Evolutionary conservation across 345 rosid genomes (phyloP).

Genomic region (Acer campestre): DNA sequence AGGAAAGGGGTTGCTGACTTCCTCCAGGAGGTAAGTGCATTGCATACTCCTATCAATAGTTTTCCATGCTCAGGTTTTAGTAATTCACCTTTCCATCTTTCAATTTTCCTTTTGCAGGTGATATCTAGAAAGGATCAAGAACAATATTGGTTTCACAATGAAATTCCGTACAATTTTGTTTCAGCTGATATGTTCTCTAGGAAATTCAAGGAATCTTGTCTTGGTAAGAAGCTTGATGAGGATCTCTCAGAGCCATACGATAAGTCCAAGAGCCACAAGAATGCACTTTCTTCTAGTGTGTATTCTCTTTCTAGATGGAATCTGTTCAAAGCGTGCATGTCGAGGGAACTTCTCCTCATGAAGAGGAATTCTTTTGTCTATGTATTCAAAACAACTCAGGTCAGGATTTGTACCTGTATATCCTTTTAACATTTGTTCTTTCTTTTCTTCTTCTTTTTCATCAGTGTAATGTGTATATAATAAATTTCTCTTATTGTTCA

Average conservation of each 20-base stretch:
- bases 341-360: slow-evolving; percentile 63
- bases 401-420: slow-evolving; percentile 7
- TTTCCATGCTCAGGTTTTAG: background rate
- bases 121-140: slow-evolving; percentile 67
- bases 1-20: slow-evolving; percentile 70
- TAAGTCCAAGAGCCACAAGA: slow-evolving; percentile 36
- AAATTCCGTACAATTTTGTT: slow-evolving; percentile 35
- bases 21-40: slow-evolving; percentile 53
- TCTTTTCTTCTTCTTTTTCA: no score
- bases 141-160: slow-evolving; percentile 48
- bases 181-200: slow-evolving; percentile 40
- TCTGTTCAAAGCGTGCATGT: slow-evolving; percentile 54
- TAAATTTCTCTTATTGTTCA: background rate
- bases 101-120: slow-evolving; percentile 37
- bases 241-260: slow-evolving; percentile 43
- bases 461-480: no score
- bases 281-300: slow-evolving; percentile 40
- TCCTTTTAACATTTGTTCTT: no score
- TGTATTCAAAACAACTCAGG: slow-evolving; percentile 53
- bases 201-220: slow-evolving; percentile 38
- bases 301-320: slow-evolving; percentile 56
- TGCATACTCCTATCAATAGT: background rate
- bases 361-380: slow-evolving; percentile 64
- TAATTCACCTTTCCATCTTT: background rate
- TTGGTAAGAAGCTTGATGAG: slow-evolving; percentile 36